These are phyloP conservation scores for Aureobasidium namibiae DNA, from an alignment of 2,329 filamentous ascomycete genomes.

Conservation along the genomic window DNA sequence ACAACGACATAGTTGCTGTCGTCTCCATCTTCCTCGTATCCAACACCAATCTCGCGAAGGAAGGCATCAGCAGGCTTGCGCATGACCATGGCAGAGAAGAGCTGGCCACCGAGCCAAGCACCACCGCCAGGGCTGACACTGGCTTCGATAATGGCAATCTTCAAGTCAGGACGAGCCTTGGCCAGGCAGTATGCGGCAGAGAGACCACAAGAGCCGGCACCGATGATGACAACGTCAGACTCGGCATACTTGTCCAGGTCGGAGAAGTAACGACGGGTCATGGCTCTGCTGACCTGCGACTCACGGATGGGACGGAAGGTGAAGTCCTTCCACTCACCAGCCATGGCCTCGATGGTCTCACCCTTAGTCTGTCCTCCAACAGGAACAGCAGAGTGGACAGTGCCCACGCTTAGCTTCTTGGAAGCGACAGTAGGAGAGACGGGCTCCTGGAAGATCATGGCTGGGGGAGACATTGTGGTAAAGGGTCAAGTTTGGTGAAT, in stretches of 20 bases:
- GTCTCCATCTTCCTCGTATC: conserved; percentile 73
- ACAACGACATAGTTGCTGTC: conserved; percentile 69
- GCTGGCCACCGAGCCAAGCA: conserved; percentile 87
- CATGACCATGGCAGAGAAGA: conserved; percentile 94
- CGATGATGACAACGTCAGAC: conserved; percentile 88
- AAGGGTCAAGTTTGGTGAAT: conserved; percentile 28
- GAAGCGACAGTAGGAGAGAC: conserved; percentile 30
- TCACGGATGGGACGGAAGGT: conserved; percentile 81
- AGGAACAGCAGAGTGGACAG: conserved; percentile 28
- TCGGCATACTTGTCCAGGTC: conserved; percentile 86
- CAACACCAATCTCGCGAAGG: conserved; percentile 69
- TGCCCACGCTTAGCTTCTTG: conserved; percentile 34
- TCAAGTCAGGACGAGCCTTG: conserved; percentile 76
- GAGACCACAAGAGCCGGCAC: conserved; percentile 81
- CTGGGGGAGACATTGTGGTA: conserved; percentile 65
- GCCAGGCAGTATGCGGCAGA: conserved; percentile 78
- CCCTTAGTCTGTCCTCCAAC: conserved; percentile 35
- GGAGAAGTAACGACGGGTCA: conserved; percentile 87
- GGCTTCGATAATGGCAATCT: conserved; percentile 85
- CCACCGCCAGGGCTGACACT: conserved; percentile 76
- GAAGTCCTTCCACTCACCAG: conserved; percentile 74
- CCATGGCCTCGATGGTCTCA: conserved; percentile 56
- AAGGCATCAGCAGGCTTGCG: conserved; percentile 85
- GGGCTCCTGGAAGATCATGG: conserved; percentile 48
- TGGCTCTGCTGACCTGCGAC: conserved; percentile 84